Evolutionary conservation across 352 stramenopile species (phyloP), one percentile per base, ranked within the genome.

Genomic region (Globisporangium paddicum): DNA sequence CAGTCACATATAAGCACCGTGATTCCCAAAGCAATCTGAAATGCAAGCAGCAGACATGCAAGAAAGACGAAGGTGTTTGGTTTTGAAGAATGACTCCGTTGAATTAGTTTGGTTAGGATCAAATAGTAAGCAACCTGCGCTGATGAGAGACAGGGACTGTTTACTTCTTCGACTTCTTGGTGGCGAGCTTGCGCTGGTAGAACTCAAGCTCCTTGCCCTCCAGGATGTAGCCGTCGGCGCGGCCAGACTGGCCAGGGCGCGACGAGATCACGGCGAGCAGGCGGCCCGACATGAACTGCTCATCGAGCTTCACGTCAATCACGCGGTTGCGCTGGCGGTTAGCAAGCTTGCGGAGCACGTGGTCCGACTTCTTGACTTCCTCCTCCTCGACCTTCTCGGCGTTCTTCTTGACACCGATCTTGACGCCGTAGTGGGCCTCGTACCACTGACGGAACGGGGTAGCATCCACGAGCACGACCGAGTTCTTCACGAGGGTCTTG

Each of bases 401-500:
- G 62, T 79, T 79, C 87, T 96, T 96, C 77, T 91, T 97, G 62
- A 79, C 69, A 56, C 75, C 81, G 71, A 88, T 87, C 86, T 84
- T 96, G 45, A 98, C 85, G 55, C 96, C 97, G 73, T 99, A 99
- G 92, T 99, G 97, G 56, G 86, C 86, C 75, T 99, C 97, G 78
- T 99, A 99, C 97, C 96, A 99, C 65, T 97, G 85, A 76, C 98
- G 97, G 95, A 99, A 99, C 40, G 97, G 97, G 32, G 97, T 97
- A 41, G 96, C 97, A 88, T 99, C 97, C 52, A 99, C 95, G 48
- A 98, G 71, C 51, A 99, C 89, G 64, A 99, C 98, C 61, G 91
- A 87, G 69, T 96, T 96, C 93, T 99, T 99, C 50, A 99, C 97
- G 32, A 99, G 82, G 30, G 98, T 99, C 92, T 99, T 99, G 71